Conservation (phyloP, 2,329 filamentous ascomycete genomes). For the Nemania sp. region DNA sequence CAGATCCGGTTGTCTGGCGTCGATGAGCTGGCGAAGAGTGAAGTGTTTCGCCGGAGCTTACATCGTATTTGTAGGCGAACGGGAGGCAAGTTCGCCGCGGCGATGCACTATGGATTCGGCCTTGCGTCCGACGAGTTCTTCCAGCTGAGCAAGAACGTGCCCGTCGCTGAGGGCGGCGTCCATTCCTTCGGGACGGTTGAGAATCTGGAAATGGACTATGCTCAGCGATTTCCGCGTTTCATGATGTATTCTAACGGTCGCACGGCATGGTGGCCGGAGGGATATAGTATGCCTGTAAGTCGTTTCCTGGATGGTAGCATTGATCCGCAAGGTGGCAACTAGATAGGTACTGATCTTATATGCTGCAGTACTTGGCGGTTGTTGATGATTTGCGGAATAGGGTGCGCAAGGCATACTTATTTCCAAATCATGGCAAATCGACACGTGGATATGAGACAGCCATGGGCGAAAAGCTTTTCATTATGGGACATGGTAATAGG, state of each 20-base stretch:
- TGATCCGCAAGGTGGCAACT: neutral
- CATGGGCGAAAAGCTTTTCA: slow-evolving; percentile 48
- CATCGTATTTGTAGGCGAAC: slow-evolving; percentile 41
- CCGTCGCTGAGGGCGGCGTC: slow-evolving; percentile 47
- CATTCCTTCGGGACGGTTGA: slow-evolving; percentile 45
- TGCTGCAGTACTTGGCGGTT: slow-evolving; percentile 43
- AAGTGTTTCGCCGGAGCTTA: slow-evolving; percentile 44
- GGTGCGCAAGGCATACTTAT: slow-evolving; percentile 46
- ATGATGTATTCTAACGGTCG: slow-evolving; percentile 49
- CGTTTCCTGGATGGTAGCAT: neutral
- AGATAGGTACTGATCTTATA: slow-evolving; percentile 8
- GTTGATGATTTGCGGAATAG: slow-evolving; percentile 50
- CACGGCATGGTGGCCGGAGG: slow-evolving; percentile 51
- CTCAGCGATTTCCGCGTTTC: slow-evolving; percentile 43
- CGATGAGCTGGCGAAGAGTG: slow-evolving; percentile 34
- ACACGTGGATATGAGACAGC: slow-evolving; percentile 48
- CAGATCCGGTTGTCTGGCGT: slow-evolving; percentile 40
- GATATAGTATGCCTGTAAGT: slow-evolving; percentile 44
- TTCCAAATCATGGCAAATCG: slow-evolving; percentile 42
- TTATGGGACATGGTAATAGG: slow-evolving; percentile 46
- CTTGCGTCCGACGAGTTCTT: slow-evolving; percentile 47
- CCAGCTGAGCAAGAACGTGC: slow-evolving; percentile 44
- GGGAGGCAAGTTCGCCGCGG: slow-evolving; percentile 45
- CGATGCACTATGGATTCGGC: slow-evolving; percentile 46
- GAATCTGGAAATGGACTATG: slow-evolving; percentile 38